Evolutionary conservation across 1,284 basidiomycete genomes (phyloP), one percentile per base, ranked within the genome.

Genomic region (Ustilago sp.): DNA sequence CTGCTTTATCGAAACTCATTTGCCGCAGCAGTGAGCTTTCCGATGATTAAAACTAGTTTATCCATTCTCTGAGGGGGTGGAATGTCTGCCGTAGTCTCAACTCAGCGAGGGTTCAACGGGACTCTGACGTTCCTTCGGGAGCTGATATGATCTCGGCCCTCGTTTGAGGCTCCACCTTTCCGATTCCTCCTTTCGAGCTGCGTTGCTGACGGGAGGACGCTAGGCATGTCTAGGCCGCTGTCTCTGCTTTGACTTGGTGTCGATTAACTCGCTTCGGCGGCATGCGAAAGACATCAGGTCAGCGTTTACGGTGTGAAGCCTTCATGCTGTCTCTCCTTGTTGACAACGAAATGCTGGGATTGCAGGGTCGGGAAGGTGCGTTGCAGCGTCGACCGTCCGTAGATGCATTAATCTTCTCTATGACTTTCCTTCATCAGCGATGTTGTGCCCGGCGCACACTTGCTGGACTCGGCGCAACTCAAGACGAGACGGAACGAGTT

Each of bases 31-130:
- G 13, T 15, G 7, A 19, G 55, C 52, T 53, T 59, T 56, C 36
- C 59, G 13, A 74, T 77, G 75, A 77, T 77, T 77, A 77, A 74
- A 77, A 74, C 75, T 74, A 77, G 75, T 77, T 77, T 71, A 77
- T 77, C 75, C 75, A 77, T 77, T 77, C 75, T 77, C 75, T 74
- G 75, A 77, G 70, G 75, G 68, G 68, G 75, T 73, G 61, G 74
- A 66, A 63, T 66, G 63, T 63, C 56, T 72, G 70, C 54, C 74
- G 74, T 54, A 68, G 65, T 39, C 61, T 63, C 58, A 61, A 36
- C 47, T 56, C 54, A 31, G 54, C 70, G 61, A 57, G 43, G 23
- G 53, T n/a, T 2, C 43, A 45, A 15, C 23, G 54, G 23, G 4
- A n/a, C 36, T 32, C 32, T 51, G 59, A 54, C 32, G 23, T 41